Percentiles rank a stretch among this genome's conserved stretches.
Evolutionary conservation across 2,329 filamentous ascomycete genomes (phyloP).

Genomic region (Paraphaeosphaeria sporulosa): DNA sequence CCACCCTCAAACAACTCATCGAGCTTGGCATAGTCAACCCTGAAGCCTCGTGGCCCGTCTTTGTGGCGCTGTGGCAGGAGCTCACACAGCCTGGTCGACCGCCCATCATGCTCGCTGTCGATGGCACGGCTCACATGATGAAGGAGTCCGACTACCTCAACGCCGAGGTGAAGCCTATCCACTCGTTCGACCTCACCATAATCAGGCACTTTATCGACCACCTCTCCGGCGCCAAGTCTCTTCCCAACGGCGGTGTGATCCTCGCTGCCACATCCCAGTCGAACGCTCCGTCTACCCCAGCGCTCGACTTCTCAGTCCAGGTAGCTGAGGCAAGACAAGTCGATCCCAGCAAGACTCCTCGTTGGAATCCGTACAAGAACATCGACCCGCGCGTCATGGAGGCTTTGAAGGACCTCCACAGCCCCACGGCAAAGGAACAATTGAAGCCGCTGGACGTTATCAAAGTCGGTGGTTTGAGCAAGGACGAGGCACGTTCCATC

Average conservation of each 20-base stretch:
- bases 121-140: slow-evolving; percentile 85
- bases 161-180: slow-evolving; percentile 74
- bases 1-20: slow-evolving; percentile 72
- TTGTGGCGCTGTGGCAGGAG: slow-evolving; percentile 82
- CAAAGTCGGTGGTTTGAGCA: slow-evolving; percentile 72
- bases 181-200: slow-evolving; percentile 83
- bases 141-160: slow-evolving; percentile 76
- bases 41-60: slow-evolving; percentile 80
- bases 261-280: slow-evolving; percentile 77
- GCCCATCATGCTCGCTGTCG: slow-evolving; percentile 75
- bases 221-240: slow-evolving; percentile 58
- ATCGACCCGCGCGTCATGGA: slow-evolving; percentile 63
- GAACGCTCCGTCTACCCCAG: slow-evolving; percentile 70
- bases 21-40: slow-evolving; percentile 74
- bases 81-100: slow-evolving; percentile 67
- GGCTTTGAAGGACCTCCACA: slow-evolving; percentile 49
- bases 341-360: slow-evolving; percentile 41
- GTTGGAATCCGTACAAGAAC: slow-evolving; percentile 61
- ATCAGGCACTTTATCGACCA: slow-evolving; percentile 77
- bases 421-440: slow-evolving; percentile 16
- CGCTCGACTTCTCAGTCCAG: slow-evolving; percentile 72
- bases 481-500: slow-evolving; percentile 76
- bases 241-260: slow-evolving; percentile 79
- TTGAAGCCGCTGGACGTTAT: slow-evolving; percentile 54
- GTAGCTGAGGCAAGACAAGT: slow-evolving; percentile 56